Base-by-base conservation (phyloP, 176 grass and related monocot genomes). In the Puya raimondii region DNA sequence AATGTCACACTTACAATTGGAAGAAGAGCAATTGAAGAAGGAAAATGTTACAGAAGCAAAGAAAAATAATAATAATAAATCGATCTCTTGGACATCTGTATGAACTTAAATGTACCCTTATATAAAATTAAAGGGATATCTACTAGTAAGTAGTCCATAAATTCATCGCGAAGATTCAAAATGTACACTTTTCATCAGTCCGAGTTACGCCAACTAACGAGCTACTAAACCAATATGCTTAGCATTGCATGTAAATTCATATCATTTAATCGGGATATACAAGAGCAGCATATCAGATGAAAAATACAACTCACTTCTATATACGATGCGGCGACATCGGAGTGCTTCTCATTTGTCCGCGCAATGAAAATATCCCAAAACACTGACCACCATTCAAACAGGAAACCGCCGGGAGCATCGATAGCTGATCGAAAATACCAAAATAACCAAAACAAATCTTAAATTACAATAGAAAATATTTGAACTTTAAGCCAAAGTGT, bases 331-430 rank as follows among this genome's bases (percentile, higher is more conserved):
- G 84, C 84, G 74, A 79, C 81, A 79, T 87, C 81, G 29, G 88
- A 91, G 75, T 91, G 84, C 64, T 91, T 91, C 29, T 87, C 88
- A 2, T 82, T 91, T 0, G 84, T 91, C 67, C 88, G 84, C 79
- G 88, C 81, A 67, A 91, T 91, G 67, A 91, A 91, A 25, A 91
- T 87, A 76, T 87, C 88, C 88, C 88, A 91, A 69, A 91, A 91
- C 23, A 91, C 88, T 3, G 88, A 91, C 84, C 88, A 91, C 84
- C 88, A 91, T 58, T 91, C 88, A 3, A 91, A 84, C 23, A 91
- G 88, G 69, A 91, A 91, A 8, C 84, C 88, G 16, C 88, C 88
- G 15, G 88, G 81, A 42, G 84, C 81, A 53, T 91, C 88, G 47
- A 87, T 91, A 3, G 84, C 88, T 91, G 50, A 13, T 59, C 73